phyloP scores from a whole-genome alignment of 2,329 filamentous ascomycete species.

The Fusarium sp. region DNA sequence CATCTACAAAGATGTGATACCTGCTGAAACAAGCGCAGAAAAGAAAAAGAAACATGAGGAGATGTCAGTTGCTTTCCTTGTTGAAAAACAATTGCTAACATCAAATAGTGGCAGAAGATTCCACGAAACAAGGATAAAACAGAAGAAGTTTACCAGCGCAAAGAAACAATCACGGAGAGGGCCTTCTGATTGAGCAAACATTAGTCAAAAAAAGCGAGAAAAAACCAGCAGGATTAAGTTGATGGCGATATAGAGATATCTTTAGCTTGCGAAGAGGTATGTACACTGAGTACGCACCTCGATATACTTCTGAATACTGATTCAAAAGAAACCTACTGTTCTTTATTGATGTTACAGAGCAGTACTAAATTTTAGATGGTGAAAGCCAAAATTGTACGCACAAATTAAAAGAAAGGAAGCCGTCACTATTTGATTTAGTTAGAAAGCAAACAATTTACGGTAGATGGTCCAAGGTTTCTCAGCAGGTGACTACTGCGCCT shows the following conservation, averaged over 20 bases:
- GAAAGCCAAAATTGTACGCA: not conserved
- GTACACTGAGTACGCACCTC: not conserved
- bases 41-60: constrained; percentile 61
- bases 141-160: constrained; percentile 59
- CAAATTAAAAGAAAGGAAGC: not conserved
- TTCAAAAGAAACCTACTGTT: not conserved
- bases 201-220: not conserved
- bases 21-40: constrained; percentile 56
- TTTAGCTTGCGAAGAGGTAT: not conserved
- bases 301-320: not conserved
- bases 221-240: not conserved
- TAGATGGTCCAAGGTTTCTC: not conserved
- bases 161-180: constrained; percentile 62
- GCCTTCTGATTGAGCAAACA: constrained; percentile 36
- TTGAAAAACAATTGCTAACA: constrained; percentile 6
- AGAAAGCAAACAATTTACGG: not conserved
- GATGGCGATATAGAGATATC: not conserved
- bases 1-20: constrained; percentile 59
- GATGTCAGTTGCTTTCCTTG: constrained; percentile 50
- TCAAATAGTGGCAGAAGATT: constrained; percentile 58
- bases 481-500: not conserved
- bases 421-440: not conserved
- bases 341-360: not conserved
- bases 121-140: constrained; percentile 55
- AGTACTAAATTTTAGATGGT: not conserved